Base-by-base conservation (phyloP, 805 yeast genomes). In the Suhomyces tanzawaensis region DNA sequence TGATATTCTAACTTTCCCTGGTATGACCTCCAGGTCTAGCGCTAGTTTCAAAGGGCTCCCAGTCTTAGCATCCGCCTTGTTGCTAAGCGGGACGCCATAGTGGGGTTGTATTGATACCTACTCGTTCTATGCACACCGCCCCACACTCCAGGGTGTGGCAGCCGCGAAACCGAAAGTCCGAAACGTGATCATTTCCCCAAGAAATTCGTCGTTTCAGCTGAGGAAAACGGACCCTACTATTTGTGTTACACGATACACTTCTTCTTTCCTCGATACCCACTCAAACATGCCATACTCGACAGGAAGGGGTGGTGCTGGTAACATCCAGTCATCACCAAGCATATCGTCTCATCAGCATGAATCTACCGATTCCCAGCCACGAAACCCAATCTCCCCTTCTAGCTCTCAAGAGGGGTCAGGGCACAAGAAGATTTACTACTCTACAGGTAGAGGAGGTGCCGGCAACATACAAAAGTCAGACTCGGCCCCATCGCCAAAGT, bases 401-500 rank as follows among this genome's bases (percentile, higher is more conserved):
- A 23, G 12, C 13, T 36, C 47, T 12, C 36, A 29, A 19, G 43
- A 42, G 12, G 34, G 30, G 13, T 25, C 18, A 21, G 25, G 18
- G 34, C 23, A 57, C 29, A 62, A 60, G 41, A 58, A 50, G 45
- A 54, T 64, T 5, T 66, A 63, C 41, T 74, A 73, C 47, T 72
- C 86, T n/a, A 82, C 89, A 0, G 90, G 90, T 4, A 71, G 91
- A 46, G 91, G 91, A 8, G 91, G 91, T 7, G 82, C 83, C 1
- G 90, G 90, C 4, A 83, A 83, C 57, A 76, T 82, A 38, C 66
- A 72, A 47, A 48, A 66, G 3, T 55, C 76, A 9, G 48, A 54
- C 27, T 57, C 64, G 22, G 57, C 65, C 18, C 79, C 79, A 3
- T 67, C 77, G 7, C 84, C 84, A 3, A 74, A 69, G 34, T 66